phyloP scores from a whole-genome alignment of 176 grass and related monocot genomes.

The Guadua angustifolia region DNA sequence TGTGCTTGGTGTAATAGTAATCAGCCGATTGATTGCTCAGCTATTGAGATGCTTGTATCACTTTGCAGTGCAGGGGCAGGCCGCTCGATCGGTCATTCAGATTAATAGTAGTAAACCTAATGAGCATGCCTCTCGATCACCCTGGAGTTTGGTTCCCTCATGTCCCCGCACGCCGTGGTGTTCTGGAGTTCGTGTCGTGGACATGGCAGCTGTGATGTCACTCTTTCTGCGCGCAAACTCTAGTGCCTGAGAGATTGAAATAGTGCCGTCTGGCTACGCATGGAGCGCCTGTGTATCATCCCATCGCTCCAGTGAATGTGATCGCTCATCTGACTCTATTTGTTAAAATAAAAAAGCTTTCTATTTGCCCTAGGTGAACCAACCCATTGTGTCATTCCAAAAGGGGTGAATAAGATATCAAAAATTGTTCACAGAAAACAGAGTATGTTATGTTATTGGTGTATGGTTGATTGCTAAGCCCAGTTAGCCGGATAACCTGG shows the following conservation, averaged over 20 bases:
- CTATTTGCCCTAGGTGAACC: neutral
- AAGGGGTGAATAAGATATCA: neutral
- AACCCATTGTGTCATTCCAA: neutral
- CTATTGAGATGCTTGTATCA: neutral
- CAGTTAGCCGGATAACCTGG: neutral
- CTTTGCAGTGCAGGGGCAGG: neutral
- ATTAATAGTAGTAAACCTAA: neutral
- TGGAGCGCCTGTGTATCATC: neutral
- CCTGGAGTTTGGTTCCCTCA: neutral
- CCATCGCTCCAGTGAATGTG: neutral
- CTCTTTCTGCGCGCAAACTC: neutral
- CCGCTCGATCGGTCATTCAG: neutral
- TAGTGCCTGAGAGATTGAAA: conserved; percentile 2
- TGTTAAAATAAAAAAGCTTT: neutral
- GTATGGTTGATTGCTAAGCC: neutral
- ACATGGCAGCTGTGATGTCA: conserved; percentile 22
- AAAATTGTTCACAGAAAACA: neutral
- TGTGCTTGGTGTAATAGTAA: conserved; percentile 7
- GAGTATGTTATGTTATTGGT: neutral
- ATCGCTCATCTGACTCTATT: neutral
- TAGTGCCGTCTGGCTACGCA: neutral
- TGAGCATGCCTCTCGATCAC: neutral
- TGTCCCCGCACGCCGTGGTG: neutral
- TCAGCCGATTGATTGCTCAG: neutral
- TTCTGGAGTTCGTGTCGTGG: neutral